Conservation (phyloP, 139 green algal species). For the Tetraselmis chui region DNA sequence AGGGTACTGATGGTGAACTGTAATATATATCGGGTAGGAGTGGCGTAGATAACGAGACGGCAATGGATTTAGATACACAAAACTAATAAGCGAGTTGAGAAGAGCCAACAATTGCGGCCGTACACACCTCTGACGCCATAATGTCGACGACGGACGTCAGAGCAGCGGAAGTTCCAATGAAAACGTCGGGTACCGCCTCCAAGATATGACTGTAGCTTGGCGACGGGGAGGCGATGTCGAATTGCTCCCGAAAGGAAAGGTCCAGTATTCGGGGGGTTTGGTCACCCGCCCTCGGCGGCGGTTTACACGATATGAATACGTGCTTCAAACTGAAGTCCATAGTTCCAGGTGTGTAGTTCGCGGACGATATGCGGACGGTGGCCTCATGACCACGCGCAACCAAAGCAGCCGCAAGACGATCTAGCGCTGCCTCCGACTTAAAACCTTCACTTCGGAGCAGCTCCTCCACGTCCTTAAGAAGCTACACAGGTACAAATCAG, state of each 20-base stretch:
- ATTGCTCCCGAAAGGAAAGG: background rate
- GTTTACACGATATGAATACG: background rate
- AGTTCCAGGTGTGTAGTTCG: background rate
- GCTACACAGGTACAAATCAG: background rate
- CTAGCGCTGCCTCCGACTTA: background rate
- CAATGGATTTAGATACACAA: too few species aligned
- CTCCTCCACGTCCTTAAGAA: background rate
- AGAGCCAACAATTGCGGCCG: too few species aligned
- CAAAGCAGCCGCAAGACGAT: background rate
- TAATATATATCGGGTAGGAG: too few species aligned
- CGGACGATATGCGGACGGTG: background rate
- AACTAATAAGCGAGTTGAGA: too few species aligned
- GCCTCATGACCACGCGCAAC: background rate
- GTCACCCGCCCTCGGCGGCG: background rate
- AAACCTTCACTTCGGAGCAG: background rate
- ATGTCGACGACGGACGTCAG: background rate
- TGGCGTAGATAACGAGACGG: too few species aligned
- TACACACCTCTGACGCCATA: background rate
- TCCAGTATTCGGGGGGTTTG: background rate
- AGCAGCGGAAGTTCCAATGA: background rate
- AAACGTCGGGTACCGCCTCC: background rate
- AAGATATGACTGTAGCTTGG: background rate
- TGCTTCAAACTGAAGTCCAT: background rate
- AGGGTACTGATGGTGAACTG: too few species aligned
- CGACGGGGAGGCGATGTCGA: background rate